Evolutionary conservation across 179 eudicot genomes (phyloP).

Genomic region (Amaranthus tricolor): DNA sequence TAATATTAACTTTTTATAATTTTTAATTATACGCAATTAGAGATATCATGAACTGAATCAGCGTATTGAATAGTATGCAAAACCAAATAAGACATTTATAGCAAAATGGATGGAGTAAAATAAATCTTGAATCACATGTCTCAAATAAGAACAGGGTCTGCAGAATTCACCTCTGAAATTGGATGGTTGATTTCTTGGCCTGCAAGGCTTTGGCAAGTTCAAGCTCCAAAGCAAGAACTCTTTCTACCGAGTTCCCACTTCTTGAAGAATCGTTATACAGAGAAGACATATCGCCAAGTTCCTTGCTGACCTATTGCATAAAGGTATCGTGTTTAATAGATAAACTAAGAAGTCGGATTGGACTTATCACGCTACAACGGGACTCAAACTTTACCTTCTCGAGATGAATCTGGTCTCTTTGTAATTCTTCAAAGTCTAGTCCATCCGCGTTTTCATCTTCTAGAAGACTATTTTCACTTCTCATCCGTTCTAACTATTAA

Average conservation of each 20-base stretch:
- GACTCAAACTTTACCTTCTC: conserved; percentile 52
- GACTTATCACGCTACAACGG: background rate
- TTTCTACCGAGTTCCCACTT: conserved; percentile 78
- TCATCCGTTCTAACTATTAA: conserved; percentile 73
- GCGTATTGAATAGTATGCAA: too few relatives aligned
- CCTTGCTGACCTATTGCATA: conserved; percentile 62
- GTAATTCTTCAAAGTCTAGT: conserved; percentile 39
- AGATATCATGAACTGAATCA: too few relatives aligned
- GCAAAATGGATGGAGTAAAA: background rate
- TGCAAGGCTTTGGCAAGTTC: conserved; percentile 91
- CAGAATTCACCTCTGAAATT: conserved; percentile 69
- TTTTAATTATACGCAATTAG: too few relatives aligned
- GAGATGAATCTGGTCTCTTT: conserved; percentile 54
- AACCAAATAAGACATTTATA: too few relatives aligned
- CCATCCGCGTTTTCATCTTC: conserved; percentile 38
- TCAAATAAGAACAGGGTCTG: background rate
- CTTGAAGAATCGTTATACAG: conserved; percentile 47
- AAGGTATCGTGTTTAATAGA: background rate
- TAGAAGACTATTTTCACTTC: conserved; percentile 55
- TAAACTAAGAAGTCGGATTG: background rate
- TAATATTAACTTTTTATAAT: too few relatives aligned
- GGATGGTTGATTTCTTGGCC: conserved; percentile 63
- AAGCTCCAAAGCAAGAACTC: conserved; percentile 94
- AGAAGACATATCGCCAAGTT: conserved; percentile 66
- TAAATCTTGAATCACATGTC: background rate